phyloP scores from a whole-genome alignment of 345 rosid species.

The Pugionium dolabratum region DNA sequence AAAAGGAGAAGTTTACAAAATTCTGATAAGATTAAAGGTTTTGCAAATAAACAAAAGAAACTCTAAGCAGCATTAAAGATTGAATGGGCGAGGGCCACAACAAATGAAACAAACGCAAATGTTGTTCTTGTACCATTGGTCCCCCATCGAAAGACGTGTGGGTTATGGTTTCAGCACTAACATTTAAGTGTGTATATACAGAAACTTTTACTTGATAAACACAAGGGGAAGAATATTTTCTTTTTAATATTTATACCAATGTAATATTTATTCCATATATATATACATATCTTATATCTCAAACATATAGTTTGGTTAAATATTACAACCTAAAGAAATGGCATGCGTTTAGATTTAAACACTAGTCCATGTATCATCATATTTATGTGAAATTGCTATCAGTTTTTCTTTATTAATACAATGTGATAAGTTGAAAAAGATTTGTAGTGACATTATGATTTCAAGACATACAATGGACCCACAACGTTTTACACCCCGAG shows the following conservation, averaged over 20 bases:
- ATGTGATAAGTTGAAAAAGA: slow-evolving; percentile 17
- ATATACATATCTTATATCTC: slow-evolving; percentile 26
- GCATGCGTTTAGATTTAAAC: slow-evolving; percentile 39
- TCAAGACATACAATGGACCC: slow-evolving; percentile 32
- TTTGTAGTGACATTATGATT: slow-evolving; percentile 35
- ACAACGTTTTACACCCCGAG: slow-evolving; percentile 40
- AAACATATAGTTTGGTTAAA: slow-evolving; percentile 25
- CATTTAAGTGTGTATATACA: slow-evolving; percentile 22
- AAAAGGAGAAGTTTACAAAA: neutral
- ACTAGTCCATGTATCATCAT: slow-evolving; percentile 25
- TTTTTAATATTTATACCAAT: neutral
- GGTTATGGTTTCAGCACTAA: slow-evolving; percentile 20
- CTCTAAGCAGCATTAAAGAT: neutral
- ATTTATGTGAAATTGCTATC: neutral
- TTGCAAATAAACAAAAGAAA: slow-evolving; percentile 14
- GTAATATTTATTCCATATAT: neutral
- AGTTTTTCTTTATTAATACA: neutral
- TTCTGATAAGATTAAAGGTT: neutral
- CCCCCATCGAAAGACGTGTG: slow-evolving; percentile 34
- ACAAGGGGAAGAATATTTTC: neutral
- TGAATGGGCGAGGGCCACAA: slow-evolving; percentile 12
- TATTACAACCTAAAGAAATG: slow-evolving; percentile 32
- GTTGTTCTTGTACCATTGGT: slow-evolving; percentile 30
- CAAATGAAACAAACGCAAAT: slow-evolving; percentile 27
- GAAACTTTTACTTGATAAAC: slow-evolving; percentile 10